Evolutionary conservation across 495 filamentous ascomycete genomes (phyloP).

Genomic region (Xylaria flabelliformis): DNA sequence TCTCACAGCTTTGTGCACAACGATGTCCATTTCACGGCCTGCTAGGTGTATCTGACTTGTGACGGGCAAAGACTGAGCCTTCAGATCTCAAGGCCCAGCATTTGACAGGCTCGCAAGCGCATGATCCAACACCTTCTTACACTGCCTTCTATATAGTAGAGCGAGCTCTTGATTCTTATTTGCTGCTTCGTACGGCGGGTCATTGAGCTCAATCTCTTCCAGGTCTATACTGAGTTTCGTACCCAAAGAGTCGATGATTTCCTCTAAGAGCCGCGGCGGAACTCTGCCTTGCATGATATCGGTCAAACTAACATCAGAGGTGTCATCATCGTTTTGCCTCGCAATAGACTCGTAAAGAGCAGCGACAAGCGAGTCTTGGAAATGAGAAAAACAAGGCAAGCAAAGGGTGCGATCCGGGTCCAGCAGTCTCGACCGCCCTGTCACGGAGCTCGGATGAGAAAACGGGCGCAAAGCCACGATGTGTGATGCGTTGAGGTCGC

Average conservation of each 20-base stretch:
- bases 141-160: constrained; percentile 49
- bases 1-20: background rate
- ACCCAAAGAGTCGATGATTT: constrained; percentile 35
- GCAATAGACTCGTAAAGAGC: constrained; percentile 39
- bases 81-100: constrained; percentile 5
- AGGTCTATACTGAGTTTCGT: constrained; percentile 42
- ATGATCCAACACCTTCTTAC: constrained; percentile 46
- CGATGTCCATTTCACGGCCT: background rate
- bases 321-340: constrained; percentile 23
- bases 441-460: constrained; percentile 43
- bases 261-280: constrained; percentile 25
- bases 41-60: background rate
- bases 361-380: constrained; percentile 50
- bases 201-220: constrained; percentile 40
- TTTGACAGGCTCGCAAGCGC: constrained; percentile 38
- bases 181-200: constrained; percentile 38
- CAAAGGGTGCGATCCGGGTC: constrained; percentile 32
- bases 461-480: constrained; percentile 51
- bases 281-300: constrained; percentile 38
- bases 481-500: constrained; percentile 36
- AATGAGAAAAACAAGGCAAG: constrained; percentile 46
- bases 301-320: constrained; percentile 27
- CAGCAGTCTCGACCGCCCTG: constrained; percentile 40
- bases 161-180: constrained; percentile 52
- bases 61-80: too few species aligned